phyloP scores from a whole-genome alignment of 306 rosid species.

The Inga laurina region DNA sequence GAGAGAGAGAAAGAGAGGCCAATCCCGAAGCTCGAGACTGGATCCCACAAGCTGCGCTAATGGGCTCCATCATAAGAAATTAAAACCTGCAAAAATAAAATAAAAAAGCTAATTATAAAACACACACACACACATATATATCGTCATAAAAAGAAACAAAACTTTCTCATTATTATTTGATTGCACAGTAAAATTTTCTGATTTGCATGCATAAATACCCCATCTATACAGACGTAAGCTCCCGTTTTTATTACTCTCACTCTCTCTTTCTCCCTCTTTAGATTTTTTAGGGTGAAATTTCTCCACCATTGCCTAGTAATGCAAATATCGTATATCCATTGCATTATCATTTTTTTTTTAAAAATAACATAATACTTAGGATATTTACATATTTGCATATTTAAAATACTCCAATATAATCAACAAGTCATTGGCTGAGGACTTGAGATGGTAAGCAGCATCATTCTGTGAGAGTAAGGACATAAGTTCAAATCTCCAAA shows the following conservation, averaged over 20 bases:
- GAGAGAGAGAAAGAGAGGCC: constrained; percentile 42
- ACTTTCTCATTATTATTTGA: constrained; percentile 45
- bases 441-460: too few relatives aligned
- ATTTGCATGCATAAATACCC: constrained; percentile 80
- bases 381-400: too few relatives aligned
- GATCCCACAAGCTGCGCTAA: constrained; percentile 77
- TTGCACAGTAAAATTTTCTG: constrained; percentile 46
- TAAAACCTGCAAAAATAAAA: neutral
- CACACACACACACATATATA: neutral
- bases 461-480: rapidly evolving
- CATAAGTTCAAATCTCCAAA: too few relatives aligned
- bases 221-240: constrained; percentile 57
- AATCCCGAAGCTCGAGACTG: constrained; percentile 66
- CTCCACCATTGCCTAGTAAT: neutral
- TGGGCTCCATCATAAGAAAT: constrained; percentile 69
- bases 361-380: too few relatives aligned
- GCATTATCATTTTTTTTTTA: neutral
- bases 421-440: too few relatives aligned
- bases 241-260: neutral
- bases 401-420: too few relatives aligned
- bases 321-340: neutral
- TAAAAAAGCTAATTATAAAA: neutral
- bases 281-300: neutral
- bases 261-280: neutral
- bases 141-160: constrained; percentile 88